Percentiles rank a stretch among this genome's conserved stretches.
Evolutionary conservation across 2,329 filamentous ascomycete species (phyloP).

Genomic region (Aspergillus unguis): DNA sequence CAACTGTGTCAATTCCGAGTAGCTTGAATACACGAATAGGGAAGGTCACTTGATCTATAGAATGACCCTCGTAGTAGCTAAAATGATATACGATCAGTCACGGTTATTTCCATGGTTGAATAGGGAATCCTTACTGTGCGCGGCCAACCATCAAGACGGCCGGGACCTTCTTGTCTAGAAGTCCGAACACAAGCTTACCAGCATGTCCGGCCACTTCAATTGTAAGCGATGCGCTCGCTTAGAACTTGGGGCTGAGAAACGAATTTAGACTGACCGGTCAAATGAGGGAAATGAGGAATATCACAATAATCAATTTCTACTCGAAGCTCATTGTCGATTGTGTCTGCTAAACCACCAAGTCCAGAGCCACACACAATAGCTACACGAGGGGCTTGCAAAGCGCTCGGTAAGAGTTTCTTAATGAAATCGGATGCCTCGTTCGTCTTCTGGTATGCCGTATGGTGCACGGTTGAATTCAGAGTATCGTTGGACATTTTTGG

Average conservation of each 20-base stretch:
- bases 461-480: conserved; percentile 8
- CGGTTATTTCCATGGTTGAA: not conserved
- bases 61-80: conserved; percentile 67
- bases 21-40: conserved; percentile 63
- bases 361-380: conserved; percentile 65
- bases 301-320: conserved; percentile 56
- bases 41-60: conserved; percentile 61
- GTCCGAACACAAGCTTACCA: conserved; percentile 63
- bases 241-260: not conserved
- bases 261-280: conserved; percentile 49
- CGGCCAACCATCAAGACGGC: conserved; percentile 63
- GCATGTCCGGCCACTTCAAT: conserved; percentile 56
- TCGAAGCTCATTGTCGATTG: conserved; percentile 49
- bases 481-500: not conserved
- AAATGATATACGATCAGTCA: not conserved
- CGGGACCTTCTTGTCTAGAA: conserved; percentile 54
- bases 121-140: conserved; percentile 54
- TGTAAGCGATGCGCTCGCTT: not conserved
- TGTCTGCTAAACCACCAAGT: conserved; percentile 58
- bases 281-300: conserved; percentile 60
- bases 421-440: conserved; percentile 52
- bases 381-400: conserved; percentile 53
- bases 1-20: conserved; percentile 58
- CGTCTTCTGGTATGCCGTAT: conserved; percentile 30
- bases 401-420: conserved; percentile 47